Evolutionary conservation across 1,139 yeast species (phyloP), one percentile per base, ranked within the genome.

Genomic region (Scheffersomyces titani): DNA sequence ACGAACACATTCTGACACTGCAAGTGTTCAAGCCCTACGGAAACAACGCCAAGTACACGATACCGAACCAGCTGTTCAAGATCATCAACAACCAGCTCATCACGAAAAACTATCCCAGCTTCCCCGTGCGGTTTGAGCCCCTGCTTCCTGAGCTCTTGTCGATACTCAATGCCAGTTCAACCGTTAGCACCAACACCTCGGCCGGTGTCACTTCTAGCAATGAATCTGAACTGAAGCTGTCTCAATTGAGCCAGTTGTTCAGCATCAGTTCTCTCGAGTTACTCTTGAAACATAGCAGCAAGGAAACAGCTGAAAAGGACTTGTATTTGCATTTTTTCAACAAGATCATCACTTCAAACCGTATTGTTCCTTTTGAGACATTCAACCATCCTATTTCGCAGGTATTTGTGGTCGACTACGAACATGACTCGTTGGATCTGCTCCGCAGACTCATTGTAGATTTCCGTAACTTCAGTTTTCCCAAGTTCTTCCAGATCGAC

Each of bases 331-430:
- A 83, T 52, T 80, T 87, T 62, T 81, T 90, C 61, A 80, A 88
- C 51, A 82, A 86, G 60, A 70, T 90, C 30, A 77, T 90, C 22
- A 80, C 93, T 0, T 80, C 89, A 16, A 81, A 85, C 46, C 81
- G 82, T 22, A 76, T 90, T 5, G 86, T 92, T 2, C 89, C 97
- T 1, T 92, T 91, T 69, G 98, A 94, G 69, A 88, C 94, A 2
- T 89, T 93, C 69, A 89, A 91, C 63, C 98, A 94, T 69, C 98
- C 99, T 0, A 84, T 92, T 1, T 83, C 92, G 1, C 91, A 93
- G 54, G 72, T 93, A 19, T 80, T 92, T 54, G 88, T 89, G 5
- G 78, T 93, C 3, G 81, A 89, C 57, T 72, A 59, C 53, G 75
- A 74, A 13, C 61, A 65, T 13, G 87, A 86, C 59, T 76, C 88